Evolutionary conservation across 2,329 filamentous ascomycete genomes (phyloP), one percentile per base, ranked within the genome.

Genomic region (Epichloe scottii): DNA sequence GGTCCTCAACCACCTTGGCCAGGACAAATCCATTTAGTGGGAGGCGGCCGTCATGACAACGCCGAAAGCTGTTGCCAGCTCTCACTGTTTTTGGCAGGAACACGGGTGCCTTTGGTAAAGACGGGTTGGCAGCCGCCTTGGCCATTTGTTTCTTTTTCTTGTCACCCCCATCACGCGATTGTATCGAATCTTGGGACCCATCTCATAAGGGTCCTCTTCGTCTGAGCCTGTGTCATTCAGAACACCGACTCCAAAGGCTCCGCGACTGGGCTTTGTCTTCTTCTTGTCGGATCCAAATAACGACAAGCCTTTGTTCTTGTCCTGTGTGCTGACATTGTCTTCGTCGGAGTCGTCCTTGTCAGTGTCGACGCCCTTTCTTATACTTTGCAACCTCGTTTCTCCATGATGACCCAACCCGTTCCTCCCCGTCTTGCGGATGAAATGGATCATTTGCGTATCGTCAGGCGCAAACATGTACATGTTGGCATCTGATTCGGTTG

Each of bases 141-240:
- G 63, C 57, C 17, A 62, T 64, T 53, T 74, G 85, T 63, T 87
- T 86, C 63, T 88, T 90, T 64, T 84, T 85, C 66, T 87, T 95
- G 55, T 90, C 85, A n/a, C 0, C 84, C 85, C 89, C 53, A 96
- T 80, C 5, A 84, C 76, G 40, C 83, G 80, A 59, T 87, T 95
- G 66, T 95, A 95, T 12, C 84, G 88, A 63, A 96, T 94, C 57
- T 82, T 85, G 0, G 93, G 93, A 0, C 91, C 91, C 49, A 97
- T 84, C 52, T 91, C 87, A 63, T 95, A 97, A 0, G 89, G 87
- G 60, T 96, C 90, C 60, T 97, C 93, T 44, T 96, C 90, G 58
- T 97, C 93, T 4, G 91, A 96, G 11, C 89, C 90, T 19, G 84
- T 93, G 58, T 96, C 91, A 60, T 97, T 96, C 44, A 97, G 69